Evolutionary conservation across 331 rosid species (phyloP).

Genomic region (Stylosanthes scabra): DNA sequence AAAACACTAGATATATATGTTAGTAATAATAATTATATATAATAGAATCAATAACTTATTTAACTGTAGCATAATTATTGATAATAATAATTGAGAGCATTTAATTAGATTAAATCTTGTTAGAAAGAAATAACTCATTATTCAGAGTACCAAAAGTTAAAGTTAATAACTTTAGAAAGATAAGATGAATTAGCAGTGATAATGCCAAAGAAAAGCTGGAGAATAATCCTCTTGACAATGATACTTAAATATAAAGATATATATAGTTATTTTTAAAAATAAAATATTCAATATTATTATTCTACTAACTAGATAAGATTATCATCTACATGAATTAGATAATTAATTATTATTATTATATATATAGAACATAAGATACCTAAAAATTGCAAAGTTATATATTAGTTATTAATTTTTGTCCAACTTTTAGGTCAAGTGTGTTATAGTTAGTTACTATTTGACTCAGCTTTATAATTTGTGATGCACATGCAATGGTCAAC

Average conservation of each 20-base stretch:
- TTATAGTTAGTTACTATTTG: neutral
- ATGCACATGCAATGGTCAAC: neutral
- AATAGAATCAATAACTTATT: too few species aligned
- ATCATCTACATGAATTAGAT: neutral
- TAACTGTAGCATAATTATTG: too few species aligned
- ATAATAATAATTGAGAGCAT: neutral
- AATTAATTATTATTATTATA: too few species aligned
- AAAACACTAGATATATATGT: too few species aligned
- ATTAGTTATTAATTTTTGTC: neutral
- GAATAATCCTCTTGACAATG: neutral
- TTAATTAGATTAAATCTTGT: slow-evolving; percentile 35
- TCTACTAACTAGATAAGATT: too few species aligned
- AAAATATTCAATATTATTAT: too few species aligned
- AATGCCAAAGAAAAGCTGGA: slow-evolving; percentile 22
- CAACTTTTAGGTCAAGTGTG: neutral
- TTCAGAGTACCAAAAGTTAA: neutral
- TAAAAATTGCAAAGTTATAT: neutral
- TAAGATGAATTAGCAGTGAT: neutral
- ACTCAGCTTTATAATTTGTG: neutral
- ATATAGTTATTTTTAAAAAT: too few species aligned
- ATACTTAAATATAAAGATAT: slow-evolving; percentile 6
- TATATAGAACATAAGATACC: neutral
- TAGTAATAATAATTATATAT: too few species aligned
- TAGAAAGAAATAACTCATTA: slow-evolving; percentile 18
- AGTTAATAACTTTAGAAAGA: slow-evolving; percentile 8